Percentiles rank a stretch among this genome's conserved stretches.
Evolutionary conservation across 495 filamentous ascomycete genomes (phyloP).

Genomic region (Penicillium daleae): DNA sequence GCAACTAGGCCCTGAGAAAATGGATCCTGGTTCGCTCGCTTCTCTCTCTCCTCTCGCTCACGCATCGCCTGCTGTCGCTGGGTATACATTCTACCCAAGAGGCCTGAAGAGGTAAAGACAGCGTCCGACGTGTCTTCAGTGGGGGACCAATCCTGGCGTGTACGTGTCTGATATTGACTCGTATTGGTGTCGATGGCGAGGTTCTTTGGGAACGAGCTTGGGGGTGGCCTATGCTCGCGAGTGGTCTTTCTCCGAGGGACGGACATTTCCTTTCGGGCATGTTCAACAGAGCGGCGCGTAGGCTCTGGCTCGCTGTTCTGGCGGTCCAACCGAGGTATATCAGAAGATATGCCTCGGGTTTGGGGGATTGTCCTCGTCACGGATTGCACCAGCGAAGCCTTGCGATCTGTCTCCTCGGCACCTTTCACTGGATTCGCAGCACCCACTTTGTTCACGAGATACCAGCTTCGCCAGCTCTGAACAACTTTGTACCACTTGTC

Average conservation of each 20-base stretch:
- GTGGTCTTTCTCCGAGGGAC: constrained; percentile 41
- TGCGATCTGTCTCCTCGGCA: constrained; percentile 36
- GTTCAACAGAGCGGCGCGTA: constrained; percentile 19
- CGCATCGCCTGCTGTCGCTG: constrained; percentile 60
- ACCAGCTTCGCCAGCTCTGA: constrained; percentile 88
- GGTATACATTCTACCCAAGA: constrained; percentile 66
- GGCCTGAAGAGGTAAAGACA: constrained; percentile 56
- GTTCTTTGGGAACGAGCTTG: constrained; percentile 45
- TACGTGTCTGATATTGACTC: neutral
- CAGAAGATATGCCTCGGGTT: constrained; percentile 19
- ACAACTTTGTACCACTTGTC: constrained; percentile 69
- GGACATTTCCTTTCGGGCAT: constrained; percentile 26
- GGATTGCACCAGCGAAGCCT: constrained; percentile 1
- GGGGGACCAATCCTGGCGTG: neutral
- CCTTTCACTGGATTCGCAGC: constrained; percentile 26
- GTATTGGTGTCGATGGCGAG: constrained; percentile 35
- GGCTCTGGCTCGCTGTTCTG: constrained; percentile 12
- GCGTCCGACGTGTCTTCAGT: neutral
- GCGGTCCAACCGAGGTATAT: constrained; percentile 6
- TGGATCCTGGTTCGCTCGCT: constrained; percentile 34
- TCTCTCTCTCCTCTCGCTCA: constrained; percentile 53
- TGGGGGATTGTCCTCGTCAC: constrained; percentile 25
- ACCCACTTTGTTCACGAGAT: constrained; percentile 69
- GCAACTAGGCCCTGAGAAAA: constrained; percentile 31
- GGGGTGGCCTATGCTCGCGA: constrained; percentile 50